Evolutionary conservation across 208 protist genomes (phyloP).

Genomic region (Trypanosoma platydactyli): DNA sequence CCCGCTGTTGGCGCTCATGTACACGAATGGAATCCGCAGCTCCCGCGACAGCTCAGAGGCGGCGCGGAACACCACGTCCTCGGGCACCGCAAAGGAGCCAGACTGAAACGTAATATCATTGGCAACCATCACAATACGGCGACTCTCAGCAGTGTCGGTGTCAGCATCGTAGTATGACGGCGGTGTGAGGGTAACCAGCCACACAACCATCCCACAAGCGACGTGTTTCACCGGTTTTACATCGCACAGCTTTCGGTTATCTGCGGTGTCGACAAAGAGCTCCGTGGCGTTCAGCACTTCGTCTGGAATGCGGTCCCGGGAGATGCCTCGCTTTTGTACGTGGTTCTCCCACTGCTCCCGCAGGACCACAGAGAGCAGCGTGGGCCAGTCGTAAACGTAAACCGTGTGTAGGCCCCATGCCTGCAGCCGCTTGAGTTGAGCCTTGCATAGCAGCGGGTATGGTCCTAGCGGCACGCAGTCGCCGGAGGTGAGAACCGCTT

Average conservation of each 20-base stretch:
- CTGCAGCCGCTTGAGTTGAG: constrained; percentile 80
- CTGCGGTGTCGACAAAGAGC: constrained; percentile 42
- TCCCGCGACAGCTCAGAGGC: constrained; percentile 85
- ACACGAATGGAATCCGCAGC: constrained; percentile 94
- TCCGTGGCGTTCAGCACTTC: constrained; percentile 40
- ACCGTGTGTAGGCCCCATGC: constrained; percentile 88
- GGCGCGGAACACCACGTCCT: constrained; percentile 94
- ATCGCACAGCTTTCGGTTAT: constrained; percentile 35
- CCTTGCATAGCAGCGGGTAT: constrained; percentile 67
- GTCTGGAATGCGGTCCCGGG: constrained; percentile 32
- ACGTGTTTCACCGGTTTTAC: constrained; percentile 18
- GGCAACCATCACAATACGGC: constrained; percentile 95
- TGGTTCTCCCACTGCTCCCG: constrained; percentile 75
- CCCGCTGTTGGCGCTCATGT: constrained; percentile 97
- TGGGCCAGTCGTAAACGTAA: constrained; percentile 96
- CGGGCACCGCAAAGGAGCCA: constrained; percentile 95
- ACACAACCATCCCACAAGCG: constrained; percentile 95
- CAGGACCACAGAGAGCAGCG: constrained; percentile 87
- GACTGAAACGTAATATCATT: constrained; percentile 98
- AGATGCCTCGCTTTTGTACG: constrained; percentile 36
- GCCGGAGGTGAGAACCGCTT: background rate
- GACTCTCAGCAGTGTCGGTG: constrained; percentile 30
- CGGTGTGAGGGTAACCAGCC: constrained; percentile 88
- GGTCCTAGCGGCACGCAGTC: constrained; percentile 44
- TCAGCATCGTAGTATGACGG: constrained; percentile 84